Conservation (phyloP, 352 stramenopile species). For the Globisporangium echinulatum region DNA sequence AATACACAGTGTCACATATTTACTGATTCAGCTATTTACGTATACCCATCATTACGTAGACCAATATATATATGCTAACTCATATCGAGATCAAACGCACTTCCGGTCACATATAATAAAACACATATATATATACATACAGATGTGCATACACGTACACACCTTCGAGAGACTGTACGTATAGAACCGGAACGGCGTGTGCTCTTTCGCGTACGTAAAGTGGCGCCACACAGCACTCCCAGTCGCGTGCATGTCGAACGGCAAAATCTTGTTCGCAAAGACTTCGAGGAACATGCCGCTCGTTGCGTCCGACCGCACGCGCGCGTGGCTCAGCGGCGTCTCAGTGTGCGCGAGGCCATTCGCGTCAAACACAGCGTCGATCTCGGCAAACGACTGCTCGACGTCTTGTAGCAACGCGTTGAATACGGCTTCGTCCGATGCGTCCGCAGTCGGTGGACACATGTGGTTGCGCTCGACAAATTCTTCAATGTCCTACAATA, state of each 20-base stretch:
- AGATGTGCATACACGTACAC: neutral
- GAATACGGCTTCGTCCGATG: neutral
- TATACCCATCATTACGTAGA: too few species aligned
- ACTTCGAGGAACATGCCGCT: conserved; percentile 6
- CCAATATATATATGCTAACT: too few species aligned
- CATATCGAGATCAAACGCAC: too few species aligned
- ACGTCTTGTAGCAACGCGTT: neutral
- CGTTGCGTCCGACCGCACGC: neutral
- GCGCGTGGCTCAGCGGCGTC: neutral
- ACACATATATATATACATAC: too few species aligned
- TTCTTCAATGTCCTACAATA: neutral
- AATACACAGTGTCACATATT: too few species aligned
- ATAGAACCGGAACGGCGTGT: neutral
- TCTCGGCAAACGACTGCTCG: neutral
- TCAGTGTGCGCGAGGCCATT: neutral
- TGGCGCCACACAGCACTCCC: conserved; percentile 2
- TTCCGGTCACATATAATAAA: too few species aligned
- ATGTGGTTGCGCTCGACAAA: neutral
- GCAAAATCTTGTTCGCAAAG: conserved; percentile 9
- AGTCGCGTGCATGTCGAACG: conserved; percentile 2
- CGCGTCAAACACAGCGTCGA: conserved; percentile 2
- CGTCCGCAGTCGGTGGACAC: neutral
- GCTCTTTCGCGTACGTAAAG: neutral
- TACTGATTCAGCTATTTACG: too few species aligned
- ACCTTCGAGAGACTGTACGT: neutral